phyloP scores from a whole-genome alignment of 192 early-diverging fungal genomes.

The Podila minutissima region DNA sequence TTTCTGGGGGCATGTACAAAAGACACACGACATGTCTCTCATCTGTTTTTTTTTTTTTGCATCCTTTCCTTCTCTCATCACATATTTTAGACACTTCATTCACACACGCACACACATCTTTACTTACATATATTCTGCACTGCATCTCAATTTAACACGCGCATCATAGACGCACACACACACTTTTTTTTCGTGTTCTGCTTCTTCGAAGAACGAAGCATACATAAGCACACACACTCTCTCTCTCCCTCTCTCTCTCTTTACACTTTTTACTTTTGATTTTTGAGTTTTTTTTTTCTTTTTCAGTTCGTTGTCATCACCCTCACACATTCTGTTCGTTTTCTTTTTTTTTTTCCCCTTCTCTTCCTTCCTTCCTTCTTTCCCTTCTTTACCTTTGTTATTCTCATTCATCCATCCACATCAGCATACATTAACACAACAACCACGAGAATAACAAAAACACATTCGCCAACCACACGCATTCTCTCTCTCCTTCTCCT shows the following conservation, averaged over 20 bases:
- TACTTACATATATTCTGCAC: background rate
- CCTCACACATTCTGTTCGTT: too few species aligned
- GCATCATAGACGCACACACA: background rate
- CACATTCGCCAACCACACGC: too few species aligned
- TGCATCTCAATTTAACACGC: background rate
- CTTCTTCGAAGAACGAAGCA: background rate
- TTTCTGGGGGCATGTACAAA: background rate
- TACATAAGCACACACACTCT: background rate
- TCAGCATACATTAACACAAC: too few species aligned
- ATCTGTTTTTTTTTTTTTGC: too few species aligned
- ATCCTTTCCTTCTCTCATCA: background rate
- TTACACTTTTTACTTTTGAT: too few species aligned
- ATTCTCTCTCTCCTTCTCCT: background rate
- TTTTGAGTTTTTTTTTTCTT: too few species aligned
- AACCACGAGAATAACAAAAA: too few species aligned
- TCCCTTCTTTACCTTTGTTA: background rate
- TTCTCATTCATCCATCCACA: background rate
- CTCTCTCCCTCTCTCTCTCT: too few species aligned
- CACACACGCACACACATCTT: background rate
- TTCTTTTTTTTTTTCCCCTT: background rate
- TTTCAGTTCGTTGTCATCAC: too few species aligned
- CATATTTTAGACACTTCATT: background rate
- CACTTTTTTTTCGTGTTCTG: background rate
- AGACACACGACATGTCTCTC: background rate
- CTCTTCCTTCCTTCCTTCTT: background rate